Percentiles rank a stretch among this genome's conserved stretches.
These are phyloP conservation scores for Tylopilus sp. DNA, from an alignment of 768 basidiomycete species.

Conservation along the genomic window DNA sequence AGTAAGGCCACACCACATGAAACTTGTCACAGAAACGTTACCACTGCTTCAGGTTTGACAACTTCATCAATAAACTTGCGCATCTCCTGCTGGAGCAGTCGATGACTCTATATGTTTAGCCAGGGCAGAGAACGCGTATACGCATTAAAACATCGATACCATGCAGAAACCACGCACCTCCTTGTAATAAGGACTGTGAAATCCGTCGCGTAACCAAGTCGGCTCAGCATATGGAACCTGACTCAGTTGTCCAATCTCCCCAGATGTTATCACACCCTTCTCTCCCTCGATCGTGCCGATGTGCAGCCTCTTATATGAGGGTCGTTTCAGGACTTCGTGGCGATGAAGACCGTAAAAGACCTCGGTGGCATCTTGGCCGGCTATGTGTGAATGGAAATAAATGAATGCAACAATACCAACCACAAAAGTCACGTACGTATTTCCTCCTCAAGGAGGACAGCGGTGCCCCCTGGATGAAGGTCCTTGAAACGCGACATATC, in stretches of 20 bases:
- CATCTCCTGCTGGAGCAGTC: no score
- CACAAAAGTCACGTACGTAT: slow-evolving; percentile 1
- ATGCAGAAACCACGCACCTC: no score
- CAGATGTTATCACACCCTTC: slow-evolving; percentile 45
- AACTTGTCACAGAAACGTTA: no score
- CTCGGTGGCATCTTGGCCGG: slow-evolving; percentile 73
- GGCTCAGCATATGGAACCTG: slow-evolving; percentile 23
- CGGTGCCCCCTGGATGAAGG: background rate
- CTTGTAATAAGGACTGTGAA: no score
- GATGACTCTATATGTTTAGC: no score
- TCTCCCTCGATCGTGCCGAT: slow-evolving; percentile 58
- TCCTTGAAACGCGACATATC: slow-evolving; percentile 74
- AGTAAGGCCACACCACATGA: no score
- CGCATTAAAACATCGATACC: no score
- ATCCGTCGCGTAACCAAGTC: no score
- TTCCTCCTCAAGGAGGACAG: background rate
- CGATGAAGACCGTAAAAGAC: slow-evolving; percentile 78
- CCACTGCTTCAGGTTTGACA: no score
- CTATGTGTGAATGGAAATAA: slow-evolving; percentile 54
- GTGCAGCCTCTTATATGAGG: slow-evolving; percentile 20
- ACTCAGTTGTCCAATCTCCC: slow-evolving; percentile 51
- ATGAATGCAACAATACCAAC: background rate
- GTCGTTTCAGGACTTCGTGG: slow-evolving; percentile 63
- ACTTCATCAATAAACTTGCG: no score
- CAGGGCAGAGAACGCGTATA: no score